Evolutionary conservation across 2,329 filamentous ascomycete genomes (phyloP), one percentile per base, ranked within the genome.

Genomic region (Penicillium sp.): DNA sequence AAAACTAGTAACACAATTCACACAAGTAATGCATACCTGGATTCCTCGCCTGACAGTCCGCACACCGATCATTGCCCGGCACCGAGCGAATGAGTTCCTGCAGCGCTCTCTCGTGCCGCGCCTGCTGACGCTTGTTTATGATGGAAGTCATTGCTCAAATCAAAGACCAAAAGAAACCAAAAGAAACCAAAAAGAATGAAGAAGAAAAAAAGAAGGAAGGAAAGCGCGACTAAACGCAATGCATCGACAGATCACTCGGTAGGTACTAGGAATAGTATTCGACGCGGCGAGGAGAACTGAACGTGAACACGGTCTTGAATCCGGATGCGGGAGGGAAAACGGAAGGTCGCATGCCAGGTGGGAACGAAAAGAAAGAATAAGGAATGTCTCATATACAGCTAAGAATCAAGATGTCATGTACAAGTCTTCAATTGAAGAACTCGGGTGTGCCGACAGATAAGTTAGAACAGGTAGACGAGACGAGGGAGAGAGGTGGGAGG

Each of bases 91-190:
- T 87, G 61, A 99, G 83, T 48, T 97, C 93, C 69, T 97, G 91
- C 63, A 99, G 81, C 56, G 85, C 80, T 71, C 90, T 90, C 79
- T 99, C 94, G 75, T 99, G 97, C 76, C 94, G 92, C 80, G 89
- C 91, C 82, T 97, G 93, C 79, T 97, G 91, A 76, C 94, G 91
- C 83, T 97, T 99, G 81, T 87, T 96, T 72, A 95, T 80, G 46
- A 85, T 81, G 55, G 83, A 81, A 56, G 89, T 83, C 89, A 92
- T 94, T 57, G 43, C 18, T 11, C 33, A 38, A 8, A 8, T 20
- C 23, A 7, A 18, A 46, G 12, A 30, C 8, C 4, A 30, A n/a
- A n/a, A 30, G 28, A 11, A 33, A 33, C 28, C 28, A 6, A 33
- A 33, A 33, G 8, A 3, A 35, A 2, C 30, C 30, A 1, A 43